Conservation (phyloP, 2,329 filamentous ascomycete genomes). For the Colletotrichum falcatum region DNA sequence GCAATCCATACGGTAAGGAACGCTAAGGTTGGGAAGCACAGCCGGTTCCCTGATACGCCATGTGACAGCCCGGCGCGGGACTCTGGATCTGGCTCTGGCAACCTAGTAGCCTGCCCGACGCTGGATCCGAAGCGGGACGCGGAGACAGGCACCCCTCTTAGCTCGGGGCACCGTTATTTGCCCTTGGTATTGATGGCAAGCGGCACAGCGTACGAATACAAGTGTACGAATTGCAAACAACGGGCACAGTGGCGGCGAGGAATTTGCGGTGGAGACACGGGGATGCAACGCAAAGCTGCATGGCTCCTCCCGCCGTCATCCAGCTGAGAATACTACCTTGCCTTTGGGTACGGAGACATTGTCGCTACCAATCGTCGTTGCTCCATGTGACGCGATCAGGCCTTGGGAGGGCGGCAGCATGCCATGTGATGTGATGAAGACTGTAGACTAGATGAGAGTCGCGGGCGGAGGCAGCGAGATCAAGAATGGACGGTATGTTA, state of each 20-base stretch:
- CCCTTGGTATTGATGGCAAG: constrained; percentile 1
- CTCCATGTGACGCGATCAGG: background rate
- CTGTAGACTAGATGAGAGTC: background rate
- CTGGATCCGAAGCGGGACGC: constrained; percentile 28
- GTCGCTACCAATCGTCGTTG: constrained; percentile 31
- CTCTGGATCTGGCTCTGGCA: constrained; percentile 6
- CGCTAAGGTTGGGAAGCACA: constrained; percentile 15
- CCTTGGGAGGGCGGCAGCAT: background rate
- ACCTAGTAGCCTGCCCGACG: background rate
- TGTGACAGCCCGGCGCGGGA: constrained; percentile 32
- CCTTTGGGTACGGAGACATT: constrained; percentile 12
- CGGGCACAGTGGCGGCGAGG: constrained; percentile 20
- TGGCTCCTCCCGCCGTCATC: constrained; percentile 34
- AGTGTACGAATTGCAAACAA: too few species aligned
- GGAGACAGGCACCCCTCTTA: constrained; percentile 10
- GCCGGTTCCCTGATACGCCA: constrained; percentile 32
- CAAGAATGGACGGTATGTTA: background rate
- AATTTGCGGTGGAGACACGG: constrained; percentile 19
- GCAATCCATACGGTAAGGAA: constrained; percentile 18
- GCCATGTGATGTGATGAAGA: background rate
- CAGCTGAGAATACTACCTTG: constrained; percentile 34
- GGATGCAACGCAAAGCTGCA: constrained; percentile 32
- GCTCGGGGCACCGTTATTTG: constrained; percentile 2
- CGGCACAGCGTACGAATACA: background rate
- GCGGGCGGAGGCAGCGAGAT: background rate